These are phyloP conservation scores for Flaveria floridana DNA, from an alignment of 140 eudicot species.

Conservation along the genomic window DNA sequence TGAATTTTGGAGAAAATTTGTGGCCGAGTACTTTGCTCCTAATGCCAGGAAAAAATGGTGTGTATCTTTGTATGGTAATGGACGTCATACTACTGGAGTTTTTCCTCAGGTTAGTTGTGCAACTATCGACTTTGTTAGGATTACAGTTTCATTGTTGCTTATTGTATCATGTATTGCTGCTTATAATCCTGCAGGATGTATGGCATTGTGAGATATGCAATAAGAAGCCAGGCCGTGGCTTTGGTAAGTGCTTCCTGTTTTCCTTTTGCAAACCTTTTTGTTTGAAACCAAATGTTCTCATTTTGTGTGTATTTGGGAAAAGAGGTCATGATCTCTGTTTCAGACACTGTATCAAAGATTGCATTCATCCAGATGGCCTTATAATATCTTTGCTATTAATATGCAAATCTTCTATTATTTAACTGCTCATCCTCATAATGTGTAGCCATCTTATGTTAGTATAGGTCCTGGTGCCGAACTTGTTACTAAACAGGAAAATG, in stretches of 20 bases:
- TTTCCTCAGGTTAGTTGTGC: conserved; percentile 76
- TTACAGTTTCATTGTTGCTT: conserved; percentile 18
- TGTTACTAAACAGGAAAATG: background rate
- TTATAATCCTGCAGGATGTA: conserved; percentile 68
- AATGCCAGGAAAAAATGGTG: conserved; percentile 99
- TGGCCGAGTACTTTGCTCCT: conserved; percentile 86
- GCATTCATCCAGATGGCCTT: background rate
- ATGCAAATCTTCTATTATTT: background rate
- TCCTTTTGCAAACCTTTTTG: background rate
- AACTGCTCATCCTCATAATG: background rate
- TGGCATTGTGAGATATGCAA: conserved; percentile 99
- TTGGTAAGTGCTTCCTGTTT: conserved; percentile 57
- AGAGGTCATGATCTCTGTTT: conserved; percentile 10
- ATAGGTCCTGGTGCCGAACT: conserved; percentile 6
- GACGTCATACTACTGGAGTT: conserved; percentile 93
- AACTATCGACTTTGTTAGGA: background rate
- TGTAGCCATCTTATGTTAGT: conserved; percentile 1
- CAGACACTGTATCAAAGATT: background rate
- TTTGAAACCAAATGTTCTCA: background rate
- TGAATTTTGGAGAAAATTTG: conserved; percentile 96
- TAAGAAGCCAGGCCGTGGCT: conserved; percentile 99
- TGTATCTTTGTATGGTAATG: conserved; percentile 94
- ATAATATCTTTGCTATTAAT: conserved; percentile 3
- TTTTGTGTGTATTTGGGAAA: background rate
- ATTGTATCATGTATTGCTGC: conserved; percentile 20